phyloP scores from a whole-genome alignment of 2,329 filamentous ascomycete species.

The Aspergillus carbonarius region DNA sequence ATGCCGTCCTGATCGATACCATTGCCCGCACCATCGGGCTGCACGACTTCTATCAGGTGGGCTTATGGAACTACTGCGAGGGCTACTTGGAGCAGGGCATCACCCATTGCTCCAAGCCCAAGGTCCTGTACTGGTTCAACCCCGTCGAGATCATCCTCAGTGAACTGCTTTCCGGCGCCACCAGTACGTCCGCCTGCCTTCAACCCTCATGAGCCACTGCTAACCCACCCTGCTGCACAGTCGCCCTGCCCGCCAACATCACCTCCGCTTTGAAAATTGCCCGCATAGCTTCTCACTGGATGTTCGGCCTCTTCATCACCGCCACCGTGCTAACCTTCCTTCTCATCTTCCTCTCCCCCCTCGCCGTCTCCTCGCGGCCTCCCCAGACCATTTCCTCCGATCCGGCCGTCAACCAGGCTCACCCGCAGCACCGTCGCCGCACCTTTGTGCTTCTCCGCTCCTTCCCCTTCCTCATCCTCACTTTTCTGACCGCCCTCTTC shows the following conservation, averaged over 20 bases:
- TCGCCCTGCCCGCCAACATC: constrained; percentile 74
- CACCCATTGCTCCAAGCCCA: constrained; percentile 70
- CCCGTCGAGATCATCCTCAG: constrained; percentile 77
- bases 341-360: constrained; percentile 65
- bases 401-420: constrained; percentile 22
- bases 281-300: constrained; percentile 71
- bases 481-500: constrained; percentile 65
- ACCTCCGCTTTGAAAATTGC: constrained; percentile 72
- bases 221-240: constrained; percentile 35
- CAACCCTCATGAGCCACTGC: background rate
- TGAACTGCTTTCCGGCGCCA: constrained; percentile 78
- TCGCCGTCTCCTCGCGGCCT: constrained; percentile 47
- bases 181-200: constrained; percentile 54
- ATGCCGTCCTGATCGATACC: constrained; percentile 76
- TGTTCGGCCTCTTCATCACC: constrained; percentile 85
- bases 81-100: constrained; percentile 70
- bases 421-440: constrained; percentile 37
- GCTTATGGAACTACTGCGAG: constrained; percentile 89
- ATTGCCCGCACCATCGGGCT: constrained; percentile 83
- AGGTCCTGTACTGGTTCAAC: constrained; percentile 84
- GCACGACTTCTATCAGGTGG: constrained; percentile 92
- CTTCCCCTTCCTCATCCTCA: constrained; percentile 66
- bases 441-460: constrained; percentile 50
- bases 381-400: constrained; percentile 34
- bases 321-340: constrained; percentile 69